phyloP scores from a whole-genome alignment of 495 filamentous ascomycete genomes.

The Usnea hakonensis region DNA sequence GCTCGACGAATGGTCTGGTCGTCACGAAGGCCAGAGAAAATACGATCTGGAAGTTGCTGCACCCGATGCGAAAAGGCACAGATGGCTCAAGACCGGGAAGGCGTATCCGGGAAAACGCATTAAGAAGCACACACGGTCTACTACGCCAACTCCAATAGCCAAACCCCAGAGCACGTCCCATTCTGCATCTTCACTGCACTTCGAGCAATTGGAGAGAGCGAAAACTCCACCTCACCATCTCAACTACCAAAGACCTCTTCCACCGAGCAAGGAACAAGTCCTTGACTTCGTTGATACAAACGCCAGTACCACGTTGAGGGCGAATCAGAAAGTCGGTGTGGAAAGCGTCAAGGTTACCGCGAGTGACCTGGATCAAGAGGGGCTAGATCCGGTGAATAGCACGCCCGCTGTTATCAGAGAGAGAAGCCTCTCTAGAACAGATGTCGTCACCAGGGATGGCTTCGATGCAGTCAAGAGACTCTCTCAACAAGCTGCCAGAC shows the following conservation, averaged over 20 bases:
- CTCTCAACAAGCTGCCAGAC: conserved; percentile 10
- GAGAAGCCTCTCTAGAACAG: background rate
- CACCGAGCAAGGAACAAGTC: background rate
- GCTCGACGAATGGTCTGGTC: background rate
- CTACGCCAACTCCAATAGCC: conserved; percentile 6
- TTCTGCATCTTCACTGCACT: background rate
- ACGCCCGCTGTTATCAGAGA: background rate
- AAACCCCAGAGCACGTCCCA: background rate
- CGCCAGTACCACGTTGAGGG: background rate
- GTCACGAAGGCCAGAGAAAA: background rate
- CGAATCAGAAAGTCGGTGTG: background rate
- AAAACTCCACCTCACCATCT: background rate
- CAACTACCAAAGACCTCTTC: background rate
- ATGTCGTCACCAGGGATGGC: background rate
- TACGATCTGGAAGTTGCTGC: background rate
- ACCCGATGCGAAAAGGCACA: background rate
- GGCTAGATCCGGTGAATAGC: background rate
- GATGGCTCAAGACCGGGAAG: conserved; percentile 13
- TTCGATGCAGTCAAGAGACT: conserved; percentile 3
- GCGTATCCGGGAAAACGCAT: background rate
- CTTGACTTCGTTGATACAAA: background rate
- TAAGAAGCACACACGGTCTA: background rate
- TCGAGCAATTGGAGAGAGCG: background rate
- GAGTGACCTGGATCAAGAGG: background rate
- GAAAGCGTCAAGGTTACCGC: background rate